Evolutionary conservation across 1,139 yeast genomes (phyloP).

Genomic region (Scheffersomyces titani): DNA sequence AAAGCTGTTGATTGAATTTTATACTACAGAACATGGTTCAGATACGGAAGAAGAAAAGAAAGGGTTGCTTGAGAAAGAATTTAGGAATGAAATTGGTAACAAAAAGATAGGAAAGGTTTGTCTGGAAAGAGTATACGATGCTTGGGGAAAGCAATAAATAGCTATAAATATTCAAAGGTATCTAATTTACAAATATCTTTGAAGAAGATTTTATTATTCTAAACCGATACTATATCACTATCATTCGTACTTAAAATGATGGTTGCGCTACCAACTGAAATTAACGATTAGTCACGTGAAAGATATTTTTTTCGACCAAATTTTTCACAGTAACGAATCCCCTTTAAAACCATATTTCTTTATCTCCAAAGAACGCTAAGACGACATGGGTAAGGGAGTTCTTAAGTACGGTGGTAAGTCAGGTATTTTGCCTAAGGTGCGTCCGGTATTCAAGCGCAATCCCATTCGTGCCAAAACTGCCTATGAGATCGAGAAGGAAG

Average conservation of each 20-base stretch:
- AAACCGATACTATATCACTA: too few species aligned
- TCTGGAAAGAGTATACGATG: conserved; percentile 61
- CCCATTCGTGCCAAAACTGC: conserved; percentile 58
- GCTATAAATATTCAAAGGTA: neutral
- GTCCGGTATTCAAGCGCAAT: conserved; percentile 63
- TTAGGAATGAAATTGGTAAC: conserved; percentile 57
- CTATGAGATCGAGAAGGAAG: conserved; percentile 37
- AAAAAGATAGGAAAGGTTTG: conserved; percentile 60
- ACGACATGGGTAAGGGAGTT: conserved; percentile 51
- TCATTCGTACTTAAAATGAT: too few species aligned
- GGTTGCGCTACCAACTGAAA: neutral
- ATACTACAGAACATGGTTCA: conserved; percentile 18
- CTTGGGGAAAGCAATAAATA: conserved; percentile 50
- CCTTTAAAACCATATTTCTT: neutral
- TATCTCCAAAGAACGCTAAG: conserved; percentile 21
- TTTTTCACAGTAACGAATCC: neutral
- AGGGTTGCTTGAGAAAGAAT: conserved; percentile 41
- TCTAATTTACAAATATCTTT: too few species aligned
- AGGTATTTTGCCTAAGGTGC: conserved; percentile 78
- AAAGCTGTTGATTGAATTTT: conserved; percentile 41
- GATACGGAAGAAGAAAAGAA: conserved; percentile 31
- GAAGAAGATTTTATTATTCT: too few species aligned
- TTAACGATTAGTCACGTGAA: neutral
- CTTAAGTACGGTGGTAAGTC: conserved; percentile 66
- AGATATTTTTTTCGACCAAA: neutral